A percentile compares a stretch with the other conserved stretches of the same genome.
Evolutionary conservation across 805 yeast species (phyloP).

Genomic region (Hanseniaspora mollemarum): DNA sequence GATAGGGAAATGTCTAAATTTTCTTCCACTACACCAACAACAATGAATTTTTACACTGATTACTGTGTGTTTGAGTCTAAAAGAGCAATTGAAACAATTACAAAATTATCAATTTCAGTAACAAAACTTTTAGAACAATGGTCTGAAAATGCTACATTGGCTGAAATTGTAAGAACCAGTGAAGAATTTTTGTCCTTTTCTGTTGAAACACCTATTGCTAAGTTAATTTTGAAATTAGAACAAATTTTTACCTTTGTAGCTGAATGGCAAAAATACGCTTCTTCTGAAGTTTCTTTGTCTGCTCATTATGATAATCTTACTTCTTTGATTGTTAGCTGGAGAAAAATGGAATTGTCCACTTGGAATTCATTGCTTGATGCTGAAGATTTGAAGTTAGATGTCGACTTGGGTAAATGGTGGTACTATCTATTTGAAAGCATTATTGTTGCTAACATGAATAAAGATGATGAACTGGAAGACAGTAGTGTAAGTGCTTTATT

Average conservation of each 20-base stretch:
- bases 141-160: conserved; percentile 92
- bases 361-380: conserved; percentile 68
- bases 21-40: conserved; percentile 18
- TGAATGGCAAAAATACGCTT: conserved; percentile 92
- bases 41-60: conserved; percentile 54
- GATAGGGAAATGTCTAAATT: conserved; percentile 28
- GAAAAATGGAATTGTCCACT: conserved; percentile 71
- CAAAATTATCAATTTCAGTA: conserved; percentile 37
- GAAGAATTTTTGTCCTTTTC: conserved; percentile 56
- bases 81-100: conserved; percentile 42
- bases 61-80: conserved; percentile 49
- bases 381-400: conserved; percentile 43
- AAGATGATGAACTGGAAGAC: conserved; percentile 17
- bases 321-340: conserved; percentile 72
- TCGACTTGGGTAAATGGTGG: conserved; percentile 73
- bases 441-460: conserved; percentile 38
- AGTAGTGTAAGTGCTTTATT: conserved; percentile 26
- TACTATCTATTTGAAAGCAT: conserved; percentile 76
- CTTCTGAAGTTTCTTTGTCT: conserved; percentile 57
- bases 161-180: conserved; percentile 51
- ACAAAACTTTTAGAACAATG: conserved; percentile 47
- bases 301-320: conserved; percentile 48
- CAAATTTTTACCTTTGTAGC: conserved; percentile 69
- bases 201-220: conserved; percentile 59
- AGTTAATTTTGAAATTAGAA: conserved; percentile 69